A percentile compares a stretch with the other conserved stretches of the same genome.
Conservation (phyloP, 345 rosid species). For the Hevea brasiliensis region DNA sequence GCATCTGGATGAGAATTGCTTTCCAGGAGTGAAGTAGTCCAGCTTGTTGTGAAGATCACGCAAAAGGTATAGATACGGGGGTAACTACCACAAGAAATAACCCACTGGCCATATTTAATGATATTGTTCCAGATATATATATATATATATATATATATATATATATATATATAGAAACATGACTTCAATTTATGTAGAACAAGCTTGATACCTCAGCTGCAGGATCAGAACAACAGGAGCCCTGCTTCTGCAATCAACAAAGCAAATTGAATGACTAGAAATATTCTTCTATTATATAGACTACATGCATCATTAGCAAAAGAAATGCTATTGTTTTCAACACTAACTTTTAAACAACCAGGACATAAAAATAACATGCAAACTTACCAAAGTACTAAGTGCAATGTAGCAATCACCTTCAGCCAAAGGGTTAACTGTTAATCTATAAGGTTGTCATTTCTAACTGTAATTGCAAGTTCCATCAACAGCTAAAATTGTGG, state of each 20-base stretch:
- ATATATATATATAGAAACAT: too few relatives aligned
- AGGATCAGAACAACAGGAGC: conserved; percentile 59
- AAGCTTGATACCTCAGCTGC: conserved; percentile 58
- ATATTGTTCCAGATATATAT: background rate
- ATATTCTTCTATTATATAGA: background rate
- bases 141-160: too few relatives aligned
- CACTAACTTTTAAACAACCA: background rate
- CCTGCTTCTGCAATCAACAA: conserved; percentile 48
- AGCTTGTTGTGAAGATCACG: conserved; percentile 67
- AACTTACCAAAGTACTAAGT: background rate
- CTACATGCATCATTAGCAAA: background rate
- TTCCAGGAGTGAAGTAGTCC: conserved; percentile 51
- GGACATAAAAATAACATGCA: background rate
- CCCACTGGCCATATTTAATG: conserved; percentile 1
- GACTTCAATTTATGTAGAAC: background rate
- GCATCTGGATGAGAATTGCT: conserved; percentile 41
- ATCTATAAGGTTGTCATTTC: background rate
- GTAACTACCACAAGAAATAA: conserved; percentile 55
- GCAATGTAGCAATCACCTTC: background rate
- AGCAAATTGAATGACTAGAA: conserved; percentile 14
- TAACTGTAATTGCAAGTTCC: too few relatives aligned
- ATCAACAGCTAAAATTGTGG: too few relatives aligned
- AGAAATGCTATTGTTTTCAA: background rate
- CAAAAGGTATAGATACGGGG: conserved; percentile 62
- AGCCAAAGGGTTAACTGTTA: background rate